Conservation (phyloP, 176 grass and related monocot species). For the Triticum monococcum region DNA sequence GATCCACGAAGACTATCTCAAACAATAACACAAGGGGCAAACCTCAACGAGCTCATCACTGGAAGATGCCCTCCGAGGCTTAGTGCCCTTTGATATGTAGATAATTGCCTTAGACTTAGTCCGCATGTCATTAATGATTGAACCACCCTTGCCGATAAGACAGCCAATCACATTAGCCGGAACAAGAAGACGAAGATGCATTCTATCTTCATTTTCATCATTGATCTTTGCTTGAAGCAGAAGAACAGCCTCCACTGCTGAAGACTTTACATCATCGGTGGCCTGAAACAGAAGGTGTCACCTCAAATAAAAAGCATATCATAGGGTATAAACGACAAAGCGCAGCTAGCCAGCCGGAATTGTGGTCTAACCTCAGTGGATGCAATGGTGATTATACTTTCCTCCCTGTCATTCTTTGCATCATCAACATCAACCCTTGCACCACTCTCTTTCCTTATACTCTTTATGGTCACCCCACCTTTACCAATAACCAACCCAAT, state of each 20-base stretch:
- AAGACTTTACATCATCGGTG: conserved; percentile 84
- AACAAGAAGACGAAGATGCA: conserved; percentile 81
- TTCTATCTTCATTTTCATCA: conserved; percentile 55
- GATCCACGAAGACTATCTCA: neutral
- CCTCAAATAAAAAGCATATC: conserved; percentile 12
- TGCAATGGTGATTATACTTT: conserved; percentile 77
- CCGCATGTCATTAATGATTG: conserved; percentile 91
- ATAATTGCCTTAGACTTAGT: conserved; percentile 82
- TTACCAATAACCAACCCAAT: conserved; percentile 97
- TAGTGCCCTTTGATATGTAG: conserved; percentile 84
- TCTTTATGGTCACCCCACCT: conserved; percentile 83
- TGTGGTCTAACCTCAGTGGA: conserved; percentile 72
- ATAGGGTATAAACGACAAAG: conserved; percentile 13
- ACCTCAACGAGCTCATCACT: conserved; percentile 93
- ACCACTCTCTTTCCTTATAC: conserved; percentile 82
- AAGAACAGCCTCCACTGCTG: conserved; percentile 92
- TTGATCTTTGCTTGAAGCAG: conserved; percentile 92
- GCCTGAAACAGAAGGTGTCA: conserved; percentile 52
- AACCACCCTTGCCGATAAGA: conserved; percentile 95
- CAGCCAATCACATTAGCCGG: conserved; percentile 80
- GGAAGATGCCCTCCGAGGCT: conserved; percentile 64
- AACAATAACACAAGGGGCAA: conserved; percentile 14
- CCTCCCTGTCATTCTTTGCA: conserved; percentile 74
- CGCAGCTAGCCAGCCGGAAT: conserved; percentile 3
- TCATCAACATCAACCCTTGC: conserved; percentile 89